phyloP scores from a whole-genome alignment of 345 rosid genomes.

The Citrus unshiu region DNA sequence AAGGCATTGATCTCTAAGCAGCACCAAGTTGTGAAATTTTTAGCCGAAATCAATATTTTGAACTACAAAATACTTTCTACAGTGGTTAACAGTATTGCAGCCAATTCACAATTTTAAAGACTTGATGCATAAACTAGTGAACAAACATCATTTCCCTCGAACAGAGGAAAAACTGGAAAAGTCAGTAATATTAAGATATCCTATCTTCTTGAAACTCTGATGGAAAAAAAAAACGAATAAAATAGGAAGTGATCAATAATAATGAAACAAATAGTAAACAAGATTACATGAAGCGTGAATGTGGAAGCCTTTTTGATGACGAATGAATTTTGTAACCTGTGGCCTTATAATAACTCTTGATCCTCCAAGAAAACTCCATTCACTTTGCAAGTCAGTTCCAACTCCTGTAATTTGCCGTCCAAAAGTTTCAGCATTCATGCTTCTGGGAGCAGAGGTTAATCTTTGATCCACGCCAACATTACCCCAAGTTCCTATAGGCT shows the following conservation, averaged over 20 bases:
- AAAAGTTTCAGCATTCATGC: conserved; percentile 13
- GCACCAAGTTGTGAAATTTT: neutral
- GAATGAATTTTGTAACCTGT: conserved; percentile 14
- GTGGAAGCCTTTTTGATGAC: conserved; percentile 27
- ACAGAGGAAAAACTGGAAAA: neutral
- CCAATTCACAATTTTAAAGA: neutral
- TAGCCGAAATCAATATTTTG: neutral
- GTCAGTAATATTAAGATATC: neutral
- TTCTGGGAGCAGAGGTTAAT: conserved; percentile 27
- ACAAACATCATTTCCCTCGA: neutral
- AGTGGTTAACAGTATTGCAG: neutral
- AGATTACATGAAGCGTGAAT: conserved; percentile 76
- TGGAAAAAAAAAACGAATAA: neutral
- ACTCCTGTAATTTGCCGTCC: conserved; percentile 26
- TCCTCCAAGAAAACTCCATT: conserved; percentile 64
- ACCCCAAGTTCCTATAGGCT: conserved; percentile 20
- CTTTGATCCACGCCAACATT: conserved; percentile 21
- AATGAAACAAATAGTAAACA: neutral
- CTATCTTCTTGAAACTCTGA: neutral
- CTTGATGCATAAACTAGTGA: neutral
- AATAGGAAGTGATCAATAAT: neutral
- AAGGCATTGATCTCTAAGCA: neutral
- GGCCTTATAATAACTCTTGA: conserved; percentile 39
- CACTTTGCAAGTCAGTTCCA: conserved; percentile 20
- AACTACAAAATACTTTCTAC: neutral